phyloP scores from a whole-genome alignment of 768 basidiomycete species.

The Tulasnella sp. region DNA sequence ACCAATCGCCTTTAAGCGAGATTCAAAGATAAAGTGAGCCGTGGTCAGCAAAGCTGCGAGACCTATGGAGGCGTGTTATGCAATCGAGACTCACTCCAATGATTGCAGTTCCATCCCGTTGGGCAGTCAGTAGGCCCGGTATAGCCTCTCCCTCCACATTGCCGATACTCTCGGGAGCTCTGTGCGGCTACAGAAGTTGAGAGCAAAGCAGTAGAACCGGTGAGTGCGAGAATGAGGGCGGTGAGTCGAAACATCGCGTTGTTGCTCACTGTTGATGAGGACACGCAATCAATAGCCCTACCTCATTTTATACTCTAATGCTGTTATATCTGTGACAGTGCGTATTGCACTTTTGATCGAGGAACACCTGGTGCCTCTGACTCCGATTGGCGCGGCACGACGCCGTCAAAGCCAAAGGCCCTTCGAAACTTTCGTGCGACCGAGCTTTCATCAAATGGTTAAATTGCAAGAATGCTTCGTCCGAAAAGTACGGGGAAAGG shows the following conservation, averaged over 20 bases:
- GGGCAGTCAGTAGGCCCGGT: neutral
- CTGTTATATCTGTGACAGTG: neutral
- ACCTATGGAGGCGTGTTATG: neutral
- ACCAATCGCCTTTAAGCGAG: neutral
- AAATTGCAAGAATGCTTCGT: neutral
- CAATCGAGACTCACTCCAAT: neutral
- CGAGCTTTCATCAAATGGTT: neutral
- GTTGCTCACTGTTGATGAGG: neutral
- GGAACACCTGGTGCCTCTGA: neutral
- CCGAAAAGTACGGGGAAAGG: neutral
- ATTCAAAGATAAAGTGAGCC: neutral
- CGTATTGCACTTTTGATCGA: neutral
- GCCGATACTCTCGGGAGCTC: neutral
- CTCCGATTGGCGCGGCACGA: neutral
- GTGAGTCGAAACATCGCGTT: neutral
- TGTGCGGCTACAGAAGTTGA: neutral
- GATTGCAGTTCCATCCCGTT: neutral
- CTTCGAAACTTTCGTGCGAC: neutral
- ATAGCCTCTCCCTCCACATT: neutral
- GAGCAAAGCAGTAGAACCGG: neutral
- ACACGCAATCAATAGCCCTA: neutral
- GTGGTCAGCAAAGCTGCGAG: neutral
- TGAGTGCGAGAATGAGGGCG: neutral
- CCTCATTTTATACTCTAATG: neutral
- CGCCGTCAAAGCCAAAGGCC: neutral